Evolutionary conservation across 768 basidiomycete genomes (phyloP).

Genomic region (Tulasnella sp.): DNA sequence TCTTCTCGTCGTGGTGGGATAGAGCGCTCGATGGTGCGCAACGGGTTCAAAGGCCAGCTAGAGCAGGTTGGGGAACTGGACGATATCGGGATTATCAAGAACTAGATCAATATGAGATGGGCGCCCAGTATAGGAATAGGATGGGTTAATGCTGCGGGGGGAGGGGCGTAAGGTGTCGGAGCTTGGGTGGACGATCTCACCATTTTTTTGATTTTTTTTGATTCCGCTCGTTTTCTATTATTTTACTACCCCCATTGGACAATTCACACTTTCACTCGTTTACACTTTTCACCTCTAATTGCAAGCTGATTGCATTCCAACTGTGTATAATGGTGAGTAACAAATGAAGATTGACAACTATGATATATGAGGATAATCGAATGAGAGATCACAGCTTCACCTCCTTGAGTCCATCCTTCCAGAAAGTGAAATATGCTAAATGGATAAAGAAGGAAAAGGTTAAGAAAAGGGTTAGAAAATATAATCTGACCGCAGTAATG

Average conservation of each 20-base stretch:
- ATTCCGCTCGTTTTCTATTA: too few species aligned
- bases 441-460: slow-evolving; percentile 15
- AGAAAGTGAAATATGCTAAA: slow-evolving; percentile 81
- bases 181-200: too few species aligned
- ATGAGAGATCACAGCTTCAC: slow-evolving; percentile 46
- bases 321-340: too few species aligned
- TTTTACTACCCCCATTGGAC: too few species aligned
- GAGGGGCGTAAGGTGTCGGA: too few species aligned
- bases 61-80: not conserved
- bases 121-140: not conserved
- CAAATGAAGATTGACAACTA: too few species aligned
- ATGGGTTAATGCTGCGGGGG: too few species aligned
- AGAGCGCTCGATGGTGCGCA: slow-evolving; percentile 2
- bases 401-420: slow-evolving; percentile 88
- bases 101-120: slow-evolving; percentile 15
- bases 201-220: too few species aligned
- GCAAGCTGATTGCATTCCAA: too few species aligned
- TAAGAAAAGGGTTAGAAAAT: not conserved
- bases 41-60: slow-evolving; percentile 1
- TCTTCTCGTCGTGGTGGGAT: slow-evolving; percentile 9
- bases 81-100: slow-evolving; percentile 4
- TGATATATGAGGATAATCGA: too few species aligned
- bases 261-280: too few species aligned
- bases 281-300: too few species aligned
- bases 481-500: not conserved